Conservation (phyloP, 345 rosid species). For the Triadica sebifera region DNA sequence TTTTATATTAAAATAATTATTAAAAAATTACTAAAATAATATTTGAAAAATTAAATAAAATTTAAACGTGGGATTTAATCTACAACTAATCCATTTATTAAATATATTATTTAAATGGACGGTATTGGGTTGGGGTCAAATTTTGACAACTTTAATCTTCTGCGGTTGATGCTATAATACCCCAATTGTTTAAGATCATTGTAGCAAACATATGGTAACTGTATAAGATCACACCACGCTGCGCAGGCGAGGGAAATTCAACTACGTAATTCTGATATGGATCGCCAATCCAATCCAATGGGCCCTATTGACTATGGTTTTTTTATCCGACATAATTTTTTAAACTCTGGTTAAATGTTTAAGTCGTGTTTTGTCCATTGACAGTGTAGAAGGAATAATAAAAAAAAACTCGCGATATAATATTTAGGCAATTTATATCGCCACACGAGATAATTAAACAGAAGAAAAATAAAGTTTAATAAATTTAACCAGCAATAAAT, state of each 20-base stretch:
- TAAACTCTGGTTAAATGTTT: background rate
- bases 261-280: background rate
- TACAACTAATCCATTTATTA: too few relatives aligned
- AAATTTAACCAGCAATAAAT: background rate
- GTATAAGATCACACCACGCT: too few relatives aligned
- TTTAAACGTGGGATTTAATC: too few relatives aligned
- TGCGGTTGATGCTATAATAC: too few relatives aligned
- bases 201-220: too few relatives aligned
- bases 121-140: too few relatives aligned
- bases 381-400: background rate
- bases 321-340: background rate
- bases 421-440: background rate
- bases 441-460: background rate
- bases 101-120: too few relatives aligned
- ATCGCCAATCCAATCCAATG: background rate
- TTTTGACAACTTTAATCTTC: too few relatives aligned
- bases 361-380: background rate
- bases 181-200: too few relatives aligned
- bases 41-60: too few relatives aligned
- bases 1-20: too few relatives aligned
- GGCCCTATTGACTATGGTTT: background rate
- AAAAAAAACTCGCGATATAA: slow-evolving; percentile 29
- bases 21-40: too few relatives aligned
- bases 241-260: background rate
- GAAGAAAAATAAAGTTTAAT: background rate